These are phyloP conservation scores for Parathielavia appendiculata DNA, from an alignment of 495 filamentous ascomycete species.

Conservation along the genomic window DNA sequence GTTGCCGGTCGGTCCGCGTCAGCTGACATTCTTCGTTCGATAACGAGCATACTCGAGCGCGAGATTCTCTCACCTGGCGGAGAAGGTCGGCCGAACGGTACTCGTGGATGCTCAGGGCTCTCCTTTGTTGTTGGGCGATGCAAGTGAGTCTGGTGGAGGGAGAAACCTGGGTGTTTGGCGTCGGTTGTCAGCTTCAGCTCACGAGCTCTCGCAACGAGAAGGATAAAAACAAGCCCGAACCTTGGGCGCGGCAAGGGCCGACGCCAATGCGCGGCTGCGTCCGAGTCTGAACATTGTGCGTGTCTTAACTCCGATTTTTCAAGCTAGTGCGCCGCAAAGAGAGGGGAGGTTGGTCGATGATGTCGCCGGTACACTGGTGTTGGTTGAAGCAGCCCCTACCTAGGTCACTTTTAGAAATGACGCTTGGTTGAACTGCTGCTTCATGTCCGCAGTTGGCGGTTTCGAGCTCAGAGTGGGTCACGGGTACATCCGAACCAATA, in stretches of 20 bases:
- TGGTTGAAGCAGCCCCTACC: background rate
- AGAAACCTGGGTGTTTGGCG: constrained; percentile 28
- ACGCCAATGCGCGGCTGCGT: constrained; percentile 45
- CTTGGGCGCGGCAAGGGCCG: constrained; percentile 45
- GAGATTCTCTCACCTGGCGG: constrained; percentile 55
- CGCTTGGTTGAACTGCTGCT: constrained; percentile 14
- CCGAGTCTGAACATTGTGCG: constrained; percentile 46
- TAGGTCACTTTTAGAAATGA: constrained; percentile 25
- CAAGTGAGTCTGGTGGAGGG: constrained; percentile 42
- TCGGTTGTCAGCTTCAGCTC: constrained; percentile 16
- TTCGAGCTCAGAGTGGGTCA: constrained; percentile 3
- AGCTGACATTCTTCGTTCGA: constrained; percentile 7
- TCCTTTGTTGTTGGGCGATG: constrained; percentile 58
- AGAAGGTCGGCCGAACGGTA: constrained; percentile 90
- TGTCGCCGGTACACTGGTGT: constrained; percentile 19
- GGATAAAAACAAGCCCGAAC: constrained; percentile 24
- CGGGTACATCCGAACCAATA: constrained; percentile 25
- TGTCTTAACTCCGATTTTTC: background rate
- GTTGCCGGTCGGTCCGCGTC: constrained; percentile 6
- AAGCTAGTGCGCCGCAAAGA: constrained; percentile 1
- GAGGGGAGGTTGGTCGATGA: background rate
- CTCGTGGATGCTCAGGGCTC: constrained; percentile 92
- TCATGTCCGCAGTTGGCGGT: constrained; percentile 15
- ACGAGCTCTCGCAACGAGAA: background rate
- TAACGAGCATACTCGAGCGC: background rate